Evolutionary conservation across 495 filamentous ascomycete species (phyloP).

Genomic region (Aspergillus wentii): DNA sequence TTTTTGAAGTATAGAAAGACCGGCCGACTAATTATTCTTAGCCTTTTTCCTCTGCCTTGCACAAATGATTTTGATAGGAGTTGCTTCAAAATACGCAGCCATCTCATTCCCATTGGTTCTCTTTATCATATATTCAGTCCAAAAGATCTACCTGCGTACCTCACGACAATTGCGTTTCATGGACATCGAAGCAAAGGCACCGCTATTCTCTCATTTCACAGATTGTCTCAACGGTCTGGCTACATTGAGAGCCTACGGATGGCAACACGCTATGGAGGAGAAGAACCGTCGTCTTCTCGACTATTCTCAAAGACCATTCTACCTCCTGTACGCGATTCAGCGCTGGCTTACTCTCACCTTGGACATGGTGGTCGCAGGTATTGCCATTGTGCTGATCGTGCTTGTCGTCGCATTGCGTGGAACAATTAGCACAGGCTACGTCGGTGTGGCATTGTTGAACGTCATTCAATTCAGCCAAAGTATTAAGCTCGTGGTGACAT

Average conservation of each 20-base stretch:
- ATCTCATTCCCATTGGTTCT: slow-evolving; percentile 47
- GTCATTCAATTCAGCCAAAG: slow-evolving; percentile 48
- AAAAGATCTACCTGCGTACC: slow-evolving; percentile 54
- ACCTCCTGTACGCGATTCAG: slow-evolving; percentile 59
- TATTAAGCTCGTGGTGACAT: slow-evolving; percentile 23
- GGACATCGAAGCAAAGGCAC: slow-evolving; percentile 52
- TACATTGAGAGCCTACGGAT: slow-evolving; percentile 69
- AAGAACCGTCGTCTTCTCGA: slow-evolving; percentile 58
- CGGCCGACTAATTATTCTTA: no score
- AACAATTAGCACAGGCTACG: slow-evolving; percentile 40
- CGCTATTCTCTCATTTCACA: slow-evolving; percentile 69
- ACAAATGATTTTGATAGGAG: slow-evolving; percentile 47
- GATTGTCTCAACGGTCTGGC: slow-evolving; percentile 60
- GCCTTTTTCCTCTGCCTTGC: slow-evolving; percentile 41
- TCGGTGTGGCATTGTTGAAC: slow-evolving; percentile 64
- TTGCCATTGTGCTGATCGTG: slow-evolving; percentile 48
- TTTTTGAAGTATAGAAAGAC: no score
- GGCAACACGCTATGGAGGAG: slow-evolving; percentile 51
- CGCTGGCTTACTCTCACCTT: slow-evolving; percentile 67
- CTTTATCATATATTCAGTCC: slow-evolving; percentile 41
- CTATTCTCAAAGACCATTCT: slow-evolving; percentile 47
- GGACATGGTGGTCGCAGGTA: slow-evolving; percentile 52
- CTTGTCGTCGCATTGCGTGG: slow-evolving; percentile 35
- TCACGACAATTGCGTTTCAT: slow-evolving; percentile 56
- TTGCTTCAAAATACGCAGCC: slow-evolving; percentile 43